Base-by-base conservation (phyloP, 495 filamentous ascomycete genomes). In the Penicillium coffeae region DNA sequence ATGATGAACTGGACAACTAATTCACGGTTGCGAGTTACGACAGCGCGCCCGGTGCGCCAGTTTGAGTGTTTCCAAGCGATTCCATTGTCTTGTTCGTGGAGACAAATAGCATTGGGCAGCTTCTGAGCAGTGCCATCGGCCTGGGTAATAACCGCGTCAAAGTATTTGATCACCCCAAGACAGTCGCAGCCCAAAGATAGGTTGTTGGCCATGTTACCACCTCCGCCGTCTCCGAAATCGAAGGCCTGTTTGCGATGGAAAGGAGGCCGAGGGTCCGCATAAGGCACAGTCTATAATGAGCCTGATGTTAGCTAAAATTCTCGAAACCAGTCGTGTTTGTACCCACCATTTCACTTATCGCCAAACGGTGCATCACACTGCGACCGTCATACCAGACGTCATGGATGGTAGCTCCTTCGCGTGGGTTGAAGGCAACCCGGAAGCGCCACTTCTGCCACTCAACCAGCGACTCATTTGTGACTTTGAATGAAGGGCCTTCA, bases 1-100 rank as follows among this genome's bases (percentile, higher is more conserved):
- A 89, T 83, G 61, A 90, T 88, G 45, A 86, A 88, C 54, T 92
- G 88, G 16, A 86, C 65, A 8, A 86, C 79, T 9, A 86, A 61
- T 50, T 84, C 82, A 6, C 83, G 70, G 47, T 76, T 72, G 15
- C 83, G 73, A 3, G 80, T 81, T 2, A 86, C 74, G 4, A 81
- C 82, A 8, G 83, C 83, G 8, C 81, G 71, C 16, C 79, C 79
- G 3, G 83, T 86, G 6, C 84, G 76, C 69, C 83, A 87, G 60
- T 87, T 87, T 15, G 81, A 85, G 63, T 86, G 83, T 48, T 86
- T 86, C 83, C 83, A 86, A 15, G 76, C 77, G 39, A 86, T 85
- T 18, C 83, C 83, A 36, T 77, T 77, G 45, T 86, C 83, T 58
- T 88, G 83, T 55, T 90, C 86, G 50, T 88, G 82, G 47, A 86